Evolutionary conservation across 1,284 basidiomycete genomes (phyloP).

Genomic region (Pseudozyma sp.): DNA sequence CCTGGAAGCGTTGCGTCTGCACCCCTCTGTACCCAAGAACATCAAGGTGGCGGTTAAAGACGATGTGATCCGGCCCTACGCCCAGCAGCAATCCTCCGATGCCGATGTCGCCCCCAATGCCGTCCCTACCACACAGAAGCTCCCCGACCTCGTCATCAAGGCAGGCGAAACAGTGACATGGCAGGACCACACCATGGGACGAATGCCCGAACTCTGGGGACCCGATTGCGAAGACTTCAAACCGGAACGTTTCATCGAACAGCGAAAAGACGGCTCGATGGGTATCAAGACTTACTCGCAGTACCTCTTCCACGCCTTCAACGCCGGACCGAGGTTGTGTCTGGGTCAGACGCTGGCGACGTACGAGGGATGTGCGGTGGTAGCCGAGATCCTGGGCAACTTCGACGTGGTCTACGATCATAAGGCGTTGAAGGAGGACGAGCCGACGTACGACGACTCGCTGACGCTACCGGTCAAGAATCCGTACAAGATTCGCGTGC

Average conservation of each 20-base stretch:
- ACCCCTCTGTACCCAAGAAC: conserved; percentile 63
- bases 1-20: conserved; percentile 56
- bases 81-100: conserved; percentile 32
- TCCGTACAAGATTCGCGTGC: conserved; percentile 39
- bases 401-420: conserved; percentile 41
- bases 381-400: conserved; percentile 46
- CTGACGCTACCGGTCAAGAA: conserved; percentile 50
- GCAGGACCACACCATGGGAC: conserved; percentile 58
- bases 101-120: conserved; percentile 42
- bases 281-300: conserved; percentile 70
- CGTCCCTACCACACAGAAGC: conserved; percentile 26
- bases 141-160: conserved; percentile 52
- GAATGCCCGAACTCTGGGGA: conserved; percentile 62
- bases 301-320: conserved; percentile 69
- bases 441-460: conserved; percentile 49
- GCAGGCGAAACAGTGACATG: conserved; percentile 49
- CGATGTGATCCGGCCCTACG: conserved; percentile 56
- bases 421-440: conserved; percentile 33
- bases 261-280: conserved; percentile 63
- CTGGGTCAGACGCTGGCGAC: conserved; percentile 66
- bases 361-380: conserved; percentile 54
- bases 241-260: conserved; percentile 63
- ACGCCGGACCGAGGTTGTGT: conserved; percentile 64
- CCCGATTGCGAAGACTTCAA: conserved; percentile 65
- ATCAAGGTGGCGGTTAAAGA: conserved; percentile 50